Conservation (phyloP, 257 asterid genomes). For the Penstemon barbatus region DNA sequence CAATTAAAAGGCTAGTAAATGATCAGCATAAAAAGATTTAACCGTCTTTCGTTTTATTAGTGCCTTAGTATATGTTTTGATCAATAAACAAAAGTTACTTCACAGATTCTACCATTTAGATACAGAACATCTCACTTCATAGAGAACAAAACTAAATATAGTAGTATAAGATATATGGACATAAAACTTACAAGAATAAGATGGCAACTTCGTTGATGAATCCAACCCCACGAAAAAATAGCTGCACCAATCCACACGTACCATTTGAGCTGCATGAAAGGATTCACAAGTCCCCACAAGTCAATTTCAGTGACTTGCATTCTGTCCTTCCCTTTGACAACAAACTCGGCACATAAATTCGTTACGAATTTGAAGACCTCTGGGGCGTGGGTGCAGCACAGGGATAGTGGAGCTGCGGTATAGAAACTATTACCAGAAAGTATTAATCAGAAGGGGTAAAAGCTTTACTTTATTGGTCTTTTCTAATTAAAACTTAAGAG, state of each 20-base stretch:
- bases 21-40: not conserved
- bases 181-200: constrained; percentile 66
- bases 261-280: constrained; percentile 72
- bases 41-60: not conserved
- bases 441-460: constrained; percentile 21
- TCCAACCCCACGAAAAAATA: constrained; percentile 72
- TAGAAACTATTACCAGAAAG: constrained; percentile 63
- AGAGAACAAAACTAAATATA: constrained; percentile 2
- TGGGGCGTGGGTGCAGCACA: constrained; percentile 57
- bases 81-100: not conserved
- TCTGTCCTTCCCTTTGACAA: constrained; percentile 66
- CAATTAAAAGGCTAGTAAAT: not conserved
- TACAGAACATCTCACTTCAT: not conserved
- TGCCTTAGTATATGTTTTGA: not conserved
- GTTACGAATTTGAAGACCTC: constrained; percentile 56
- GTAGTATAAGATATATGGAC: not conserved
- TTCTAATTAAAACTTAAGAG: constrained; percentile 1
- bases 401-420: constrained; percentile 83
- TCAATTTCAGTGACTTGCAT: constrained; percentile 45
- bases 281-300: constrained; percentile 50
- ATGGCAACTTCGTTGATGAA: constrained; percentile 78
- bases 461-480: not conserved
- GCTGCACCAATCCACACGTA: constrained; percentile 78
- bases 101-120: not conserved
- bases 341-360: constrained; percentile 46